Conservation (phyloP, 306 rosid genomes). For the Vigna trinervia region DNA sequence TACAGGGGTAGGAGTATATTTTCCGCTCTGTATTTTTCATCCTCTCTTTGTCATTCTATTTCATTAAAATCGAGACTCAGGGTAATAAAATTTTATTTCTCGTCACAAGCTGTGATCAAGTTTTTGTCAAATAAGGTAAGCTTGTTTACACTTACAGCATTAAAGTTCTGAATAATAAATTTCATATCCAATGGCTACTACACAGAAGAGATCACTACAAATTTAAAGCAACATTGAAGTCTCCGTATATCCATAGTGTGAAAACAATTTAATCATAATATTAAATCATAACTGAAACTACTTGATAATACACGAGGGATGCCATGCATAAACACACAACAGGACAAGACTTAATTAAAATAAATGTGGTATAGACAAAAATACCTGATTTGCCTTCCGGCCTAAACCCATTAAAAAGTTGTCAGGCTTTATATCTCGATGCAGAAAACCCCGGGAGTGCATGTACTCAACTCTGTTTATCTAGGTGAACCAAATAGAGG, state of each 20-base stretch:
- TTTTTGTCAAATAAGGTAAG: constrained; percentile 15
- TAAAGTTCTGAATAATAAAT: constrained; percentile 36
- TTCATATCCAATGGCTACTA: constrained; percentile 14
- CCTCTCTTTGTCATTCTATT: neutral
- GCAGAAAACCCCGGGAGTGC: constrained; percentile 98
- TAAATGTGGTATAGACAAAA: constrained; percentile 1
- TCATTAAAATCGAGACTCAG: neutral
- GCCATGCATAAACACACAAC: constrained; percentile 20
- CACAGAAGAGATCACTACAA: constrained; percentile 1
- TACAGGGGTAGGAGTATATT: neutral
- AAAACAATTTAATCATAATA: constrained; percentile 9
- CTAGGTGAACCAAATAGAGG: constrained; percentile 52
- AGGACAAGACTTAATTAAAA: constrained; percentile 26
- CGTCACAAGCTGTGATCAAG: neutral
- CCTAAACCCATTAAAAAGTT: constrained; percentile 99
- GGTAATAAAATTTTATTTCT: neutral
- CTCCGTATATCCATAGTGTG: constrained; percentile 12
- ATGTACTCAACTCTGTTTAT: constrained; percentile 96
- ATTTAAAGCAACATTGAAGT: constrained; percentile 1
- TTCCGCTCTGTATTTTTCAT: neutral
- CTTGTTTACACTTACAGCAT: neutral
- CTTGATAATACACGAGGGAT: constrained; percentile 20
- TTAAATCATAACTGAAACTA: constrained; percentile 23
- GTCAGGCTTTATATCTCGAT: constrained; percentile 99
- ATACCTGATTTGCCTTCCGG: constrained; percentile 98